phyloP scores from a whole-genome alignment of 345 rosid genomes.

The Eucalyptus cloeziana region DNA sequence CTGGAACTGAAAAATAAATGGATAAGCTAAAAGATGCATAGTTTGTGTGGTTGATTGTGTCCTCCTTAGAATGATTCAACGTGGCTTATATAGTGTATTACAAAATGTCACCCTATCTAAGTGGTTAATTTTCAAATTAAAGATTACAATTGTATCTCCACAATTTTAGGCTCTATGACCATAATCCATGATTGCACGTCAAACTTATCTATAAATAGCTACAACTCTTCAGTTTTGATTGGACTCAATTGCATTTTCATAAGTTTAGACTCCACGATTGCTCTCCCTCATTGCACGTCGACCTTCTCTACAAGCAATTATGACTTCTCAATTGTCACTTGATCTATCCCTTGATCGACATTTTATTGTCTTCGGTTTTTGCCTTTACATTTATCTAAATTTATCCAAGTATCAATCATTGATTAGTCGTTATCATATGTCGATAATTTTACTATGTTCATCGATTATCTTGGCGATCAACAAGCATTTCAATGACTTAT shows the following conservation, averaged over 20 bases:
- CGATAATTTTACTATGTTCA: neutral
- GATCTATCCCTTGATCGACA: neutral
- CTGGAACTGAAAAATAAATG: neutral
- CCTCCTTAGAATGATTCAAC: neutral
- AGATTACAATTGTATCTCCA: neutral
- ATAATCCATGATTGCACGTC: neutral
- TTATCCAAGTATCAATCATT: neutral
- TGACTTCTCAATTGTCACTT: neutral
- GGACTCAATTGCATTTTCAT: neutral
- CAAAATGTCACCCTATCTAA: neutral
- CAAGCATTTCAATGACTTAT: neutral
- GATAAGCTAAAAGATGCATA: neutral
- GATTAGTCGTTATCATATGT: neutral
- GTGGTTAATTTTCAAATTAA: neutral
- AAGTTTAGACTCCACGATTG: neutral
- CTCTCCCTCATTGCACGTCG: neutral
- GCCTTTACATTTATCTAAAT: neutral
- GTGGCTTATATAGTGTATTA: neutral
- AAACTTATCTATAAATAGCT: neutral
- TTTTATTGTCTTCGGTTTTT: neutral
- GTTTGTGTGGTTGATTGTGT: neutral
- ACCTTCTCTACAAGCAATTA: neutral
- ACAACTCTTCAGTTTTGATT: neutral
- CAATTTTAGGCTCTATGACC: neutral
- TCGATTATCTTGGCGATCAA: neutral